These are phyloP conservation scores for Candida rishiriensis DNA, from an alignment of 805 yeast genomes.

Conservation along the genomic window DNA sequence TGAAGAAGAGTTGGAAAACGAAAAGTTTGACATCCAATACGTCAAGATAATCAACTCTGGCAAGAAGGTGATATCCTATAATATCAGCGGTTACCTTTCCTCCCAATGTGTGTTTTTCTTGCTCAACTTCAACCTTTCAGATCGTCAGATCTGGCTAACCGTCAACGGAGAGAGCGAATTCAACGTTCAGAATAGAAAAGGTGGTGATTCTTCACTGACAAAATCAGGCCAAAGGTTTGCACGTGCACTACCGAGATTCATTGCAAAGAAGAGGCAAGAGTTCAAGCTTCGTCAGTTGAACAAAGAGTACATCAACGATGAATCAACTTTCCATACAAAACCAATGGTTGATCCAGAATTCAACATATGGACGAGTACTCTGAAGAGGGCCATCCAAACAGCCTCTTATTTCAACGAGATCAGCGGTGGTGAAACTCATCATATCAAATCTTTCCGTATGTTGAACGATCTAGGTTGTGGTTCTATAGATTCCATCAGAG, in stretches of 20 bases:
- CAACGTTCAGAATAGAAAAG: conserved; percentile 24
- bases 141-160: conserved; percentile 35
- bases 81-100: conserved; percentile 53
- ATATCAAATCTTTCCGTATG: conserved; percentile 30
- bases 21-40: conserved; percentile 47
- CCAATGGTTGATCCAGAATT: conserved; percentile 24
- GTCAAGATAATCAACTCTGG: conserved; percentile 64
- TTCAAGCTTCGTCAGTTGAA: conserved; percentile 30
- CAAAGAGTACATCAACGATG: conserved; percentile 30
- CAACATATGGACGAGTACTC: conserved; percentile 33
- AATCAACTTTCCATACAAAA: conserved; percentile 16
- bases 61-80: conserved; percentile 49
- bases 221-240: conserved; percentile 30
- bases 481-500: conserved; percentile 28
- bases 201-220: conserved; percentile 31
- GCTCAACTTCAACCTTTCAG: conserved; percentile 36
- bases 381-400: conserved; percentile 30
- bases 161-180: conserved; percentile 31
- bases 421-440: conserved; percentile 17
- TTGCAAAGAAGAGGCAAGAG: conserved; percentile 30
- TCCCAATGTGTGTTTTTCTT: conserved; percentile 54
- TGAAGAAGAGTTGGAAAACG: conserved; percentile 36
- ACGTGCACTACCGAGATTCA: conserved; percentile 31
- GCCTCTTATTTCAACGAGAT: conserved; percentile 26
- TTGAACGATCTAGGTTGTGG: conserved; percentile 34